Evolutionary conservation across 2,329 filamentous ascomycete genomes (phyloP), one percentile per base, ranked within the genome.

Genomic region (Xylaria sp.): DNA sequence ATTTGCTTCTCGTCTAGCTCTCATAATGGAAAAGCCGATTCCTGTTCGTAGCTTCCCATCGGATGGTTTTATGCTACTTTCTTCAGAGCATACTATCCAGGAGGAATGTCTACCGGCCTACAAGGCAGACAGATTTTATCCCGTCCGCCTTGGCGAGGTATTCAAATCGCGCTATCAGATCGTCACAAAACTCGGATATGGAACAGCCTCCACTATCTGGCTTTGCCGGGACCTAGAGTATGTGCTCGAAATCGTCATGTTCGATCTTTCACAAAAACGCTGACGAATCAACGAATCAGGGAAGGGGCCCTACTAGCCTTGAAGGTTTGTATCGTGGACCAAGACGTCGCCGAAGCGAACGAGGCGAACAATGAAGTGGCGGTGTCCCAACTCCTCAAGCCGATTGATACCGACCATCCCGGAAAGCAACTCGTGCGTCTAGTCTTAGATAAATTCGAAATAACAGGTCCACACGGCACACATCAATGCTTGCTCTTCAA

Each of bases 131-230:
- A 25, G 32, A 39, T 57, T 28, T n/a, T 57, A 57, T 12, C 34
- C 53, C 4, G 20, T 57, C 4, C 5, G 2, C 15, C 23, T 57
- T 1, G 32, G 20, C 34, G 34, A 43, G 7, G 23, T 41, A 10
- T n/a, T 57, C 7, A 30, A 57, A 1, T 13, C n/a, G 1, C 18
- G 20, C 0, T 56, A 56, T 39, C 32, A 56, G 18, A 25, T 56
- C 13, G 10, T 56, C 18, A 12, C 52, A 25, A 56, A 56, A 25
- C 32, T 39, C n/a, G 52, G 52, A 3, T 56, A 23, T 18, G 52
- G 52, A 23, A 39, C 52, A 56, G 52, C 32, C 20, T 39, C 32
- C 9, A 57, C 25, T 32, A 39, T 56, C 18, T 58, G 36, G 55
- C 23, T 30, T 45, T 48, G 30, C 15, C 28, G n/a, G n/a, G 41